Percentiles rank a stretch among this genome's conserved stretches.
These are phyloP conservation scores for Wickerhamiella musiphila DNA, from an alignment of 805 yeast species.

Conservation along the genomic window DNA sequence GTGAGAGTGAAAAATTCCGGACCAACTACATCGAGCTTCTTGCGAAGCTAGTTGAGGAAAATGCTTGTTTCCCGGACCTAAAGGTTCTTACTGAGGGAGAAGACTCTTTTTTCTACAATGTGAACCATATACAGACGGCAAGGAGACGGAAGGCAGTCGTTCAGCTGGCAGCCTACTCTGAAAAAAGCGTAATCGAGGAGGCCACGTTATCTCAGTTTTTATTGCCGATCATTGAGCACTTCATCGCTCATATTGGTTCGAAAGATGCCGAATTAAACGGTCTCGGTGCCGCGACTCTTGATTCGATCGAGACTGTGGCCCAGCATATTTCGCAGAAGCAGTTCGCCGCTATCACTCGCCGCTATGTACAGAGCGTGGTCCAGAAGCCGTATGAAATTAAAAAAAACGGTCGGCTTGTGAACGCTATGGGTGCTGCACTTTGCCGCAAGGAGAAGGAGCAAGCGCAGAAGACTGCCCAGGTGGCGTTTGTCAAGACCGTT, in stretches of 20 bases:
- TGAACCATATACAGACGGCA: slow-evolving; percentile 68
- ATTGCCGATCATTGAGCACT: slow-evolving; percentile 72
- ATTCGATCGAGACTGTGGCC: slow-evolving; percentile 41
- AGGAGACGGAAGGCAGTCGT: slow-evolving; percentile 74
- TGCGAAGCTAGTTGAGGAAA: slow-evolving; percentile 36
- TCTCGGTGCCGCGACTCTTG: slow-evolving; percentile 31
- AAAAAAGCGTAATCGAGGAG: slow-evolving; percentile 25
- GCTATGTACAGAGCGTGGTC: slow-evolving; percentile 39
- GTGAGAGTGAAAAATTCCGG: slow-evolving; percentile 47
- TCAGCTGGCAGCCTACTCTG: slow-evolving; percentile 35
- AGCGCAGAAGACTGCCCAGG: slow-evolving; percentile 21
- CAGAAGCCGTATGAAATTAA: slow-evolving; percentile 33
- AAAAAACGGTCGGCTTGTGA: slow-evolving; percentile 35
- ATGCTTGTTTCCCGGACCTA: slow-evolving; percentile 13
- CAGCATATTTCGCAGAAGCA: slow-evolving; percentile 58
- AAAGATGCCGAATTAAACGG: slow-evolving; percentile 21
- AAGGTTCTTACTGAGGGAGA: slow-evolving; percentile 44
- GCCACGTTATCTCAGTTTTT: slow-evolving; percentile 59
- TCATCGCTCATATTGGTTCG: slow-evolving; percentile 33
- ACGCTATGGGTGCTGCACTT: slow-evolving; percentile 12
- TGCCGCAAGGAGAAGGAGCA: slow-evolving; percentile 2
- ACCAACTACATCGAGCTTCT: slow-evolving; percentile 54
- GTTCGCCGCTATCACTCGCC: slow-evolving; percentile 51
- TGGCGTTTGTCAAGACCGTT: slow-evolving; percentile 36
- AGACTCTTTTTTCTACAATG: slow-evolving; percentile 59